Percentiles rank a stretch among this genome's conserved stretches.
These are phyloP conservation scores for Candida golubevii DNA, from an alignment of 805 yeast genomes.

Conservation along the genomic window DNA sequence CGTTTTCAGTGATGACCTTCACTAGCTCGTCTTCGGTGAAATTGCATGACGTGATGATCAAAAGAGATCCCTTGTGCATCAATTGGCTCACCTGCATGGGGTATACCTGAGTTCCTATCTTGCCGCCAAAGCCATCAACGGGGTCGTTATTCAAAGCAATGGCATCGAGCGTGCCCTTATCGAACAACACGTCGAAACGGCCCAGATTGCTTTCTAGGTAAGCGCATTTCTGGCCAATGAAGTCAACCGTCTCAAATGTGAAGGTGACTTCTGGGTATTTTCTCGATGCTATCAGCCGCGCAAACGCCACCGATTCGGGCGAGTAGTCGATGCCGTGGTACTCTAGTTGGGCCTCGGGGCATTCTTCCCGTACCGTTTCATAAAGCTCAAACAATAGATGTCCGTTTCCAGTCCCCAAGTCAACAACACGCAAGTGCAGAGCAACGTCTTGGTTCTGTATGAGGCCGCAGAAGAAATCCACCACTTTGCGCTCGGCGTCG, in stretches of 20 bases:
- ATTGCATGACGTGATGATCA: slow-evolving; percentile 87
- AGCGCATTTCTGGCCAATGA: slow-evolving; percentile 41
- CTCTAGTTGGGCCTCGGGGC: slow-evolving; percentile 27
- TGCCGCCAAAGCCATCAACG: slow-evolving; percentile 39
- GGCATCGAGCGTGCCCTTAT: slow-evolving; percentile 96
- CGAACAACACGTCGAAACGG: slow-evolving; percentile 71
- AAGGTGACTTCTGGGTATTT: slow-evolving; percentile 31
- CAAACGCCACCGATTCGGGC: slow-evolving; percentile 72
- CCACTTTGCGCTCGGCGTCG: slow-evolving; percentile 85
- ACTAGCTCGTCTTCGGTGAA: slow-evolving; percentile 79
- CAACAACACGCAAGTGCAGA: slow-evolving; percentile 47
- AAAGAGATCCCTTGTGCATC: slow-evolving; percentile 51
- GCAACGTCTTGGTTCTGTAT: slow-evolving; percentile 13
- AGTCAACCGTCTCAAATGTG: slow-evolving; percentile 67
- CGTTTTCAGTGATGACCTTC: slow-evolving; percentile 45
- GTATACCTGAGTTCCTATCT: slow-evolving; percentile 55
- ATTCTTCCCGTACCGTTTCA: slow-evolving; percentile 57
- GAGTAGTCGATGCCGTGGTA: slow-evolving; percentile 81
- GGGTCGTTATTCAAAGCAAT: slow-evolving; percentile 74
- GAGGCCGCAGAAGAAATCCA: slow-evolving; percentile 56
- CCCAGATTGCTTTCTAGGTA: slow-evolving; percentile 35
- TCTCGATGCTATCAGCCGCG: slow-evolving; percentile 49
- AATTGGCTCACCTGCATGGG: slow-evolving; percentile 54
- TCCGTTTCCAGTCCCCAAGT: slow-evolving; percentile 96
- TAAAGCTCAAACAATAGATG: slow-evolving; percentile 69